phyloP scores from a whole-genome alignment of 495 filamentous ascomycete species.

The Penicillium robsamsonii region DNA sequence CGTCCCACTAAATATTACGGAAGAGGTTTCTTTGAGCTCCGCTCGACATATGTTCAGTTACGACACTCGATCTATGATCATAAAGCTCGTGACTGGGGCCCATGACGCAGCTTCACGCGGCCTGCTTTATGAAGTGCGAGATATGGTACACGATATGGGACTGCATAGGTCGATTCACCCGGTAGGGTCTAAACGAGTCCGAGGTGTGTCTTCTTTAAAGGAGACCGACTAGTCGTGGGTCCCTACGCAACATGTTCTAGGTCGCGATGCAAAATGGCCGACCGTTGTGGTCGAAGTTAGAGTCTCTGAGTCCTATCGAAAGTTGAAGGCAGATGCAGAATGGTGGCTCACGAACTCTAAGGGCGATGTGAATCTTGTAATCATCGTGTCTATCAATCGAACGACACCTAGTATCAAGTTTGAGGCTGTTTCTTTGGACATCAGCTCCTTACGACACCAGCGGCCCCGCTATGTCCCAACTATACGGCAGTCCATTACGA shows the following conservation, averaged over 20 bases:
- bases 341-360: not conserved
- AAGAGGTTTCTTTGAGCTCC: too few relatives aligned
- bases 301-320: not conserved
- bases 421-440: not conserved
- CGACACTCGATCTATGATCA: not conserved
- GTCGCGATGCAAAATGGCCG: constrained; percentile 1
- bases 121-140: not conserved
- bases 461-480: not conserved
- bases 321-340: not conserved
- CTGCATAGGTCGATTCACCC: not conserved
- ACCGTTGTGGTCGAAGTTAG: not conserved
- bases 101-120: not conserved
- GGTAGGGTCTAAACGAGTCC: not conserved
- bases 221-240: not conserved
- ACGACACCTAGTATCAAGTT: not conserved
- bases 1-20: not conserved
- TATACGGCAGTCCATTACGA: not conserved
- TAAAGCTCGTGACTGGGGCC: not conserved
- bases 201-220: not conserved
- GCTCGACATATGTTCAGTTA: not conserved
- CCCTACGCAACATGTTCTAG: not conserved
- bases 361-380: constrained; percentile 1
- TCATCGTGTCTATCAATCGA: not conserved
- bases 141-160: not conserved
- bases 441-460: not conserved